Evolutionary conservation across 1,284 basidiomycete genomes (phyloP).

Genomic region (Malassezia japonica): DNA sequence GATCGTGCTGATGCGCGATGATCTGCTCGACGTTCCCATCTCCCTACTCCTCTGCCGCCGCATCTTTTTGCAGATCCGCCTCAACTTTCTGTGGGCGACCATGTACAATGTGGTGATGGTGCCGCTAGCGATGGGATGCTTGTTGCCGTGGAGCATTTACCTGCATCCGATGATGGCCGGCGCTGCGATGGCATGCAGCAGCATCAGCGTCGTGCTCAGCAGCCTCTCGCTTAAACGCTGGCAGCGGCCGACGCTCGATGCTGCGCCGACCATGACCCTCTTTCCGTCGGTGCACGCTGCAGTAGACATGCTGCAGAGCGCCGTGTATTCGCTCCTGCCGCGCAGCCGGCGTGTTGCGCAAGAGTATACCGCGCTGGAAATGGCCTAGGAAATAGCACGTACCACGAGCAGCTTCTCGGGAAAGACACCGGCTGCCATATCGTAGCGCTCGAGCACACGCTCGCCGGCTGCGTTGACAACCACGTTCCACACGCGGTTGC

Average conservation of each 20-base stretch:
- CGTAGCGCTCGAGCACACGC: conserved; percentile 25
- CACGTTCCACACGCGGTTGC: conserved; percentile 33
- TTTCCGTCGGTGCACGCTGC: background rate
- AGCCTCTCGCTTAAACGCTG: conserved; percentile 66
- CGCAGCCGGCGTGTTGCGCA: background rate
- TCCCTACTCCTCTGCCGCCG: conserved; percentile 78
- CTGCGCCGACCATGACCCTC: background rate
- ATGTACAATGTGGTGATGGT: conserved; percentile 84
- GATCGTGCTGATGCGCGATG: conserved; percentile 91
- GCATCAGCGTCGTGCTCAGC: conserved; percentile 85
- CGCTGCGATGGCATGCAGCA: conserved; percentile 93
- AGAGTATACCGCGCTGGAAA: conserved; percentile 4
- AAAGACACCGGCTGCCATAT: conserved; percentile 29
- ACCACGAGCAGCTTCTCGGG: conserved; percentile 38
- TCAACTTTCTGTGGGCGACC: conserved; percentile 52
- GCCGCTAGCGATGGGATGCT: conserved; percentile 94
- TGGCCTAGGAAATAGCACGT: conserved; percentile 11
- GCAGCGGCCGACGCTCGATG: conserved; percentile 22
- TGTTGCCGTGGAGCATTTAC: conserved; percentile 81
- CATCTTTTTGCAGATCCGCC: conserved; percentile 79
- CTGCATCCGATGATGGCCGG: conserved; percentile 98
- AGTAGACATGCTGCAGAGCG: background rate
- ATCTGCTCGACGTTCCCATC: conserved; percentile 90
- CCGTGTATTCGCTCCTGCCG: background rate
- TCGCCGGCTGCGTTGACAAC: conserved; percentile 22